Base-by-base conservation (phyloP, 1,139 yeast species). In the Saccharomyces hybrid region DNA sequence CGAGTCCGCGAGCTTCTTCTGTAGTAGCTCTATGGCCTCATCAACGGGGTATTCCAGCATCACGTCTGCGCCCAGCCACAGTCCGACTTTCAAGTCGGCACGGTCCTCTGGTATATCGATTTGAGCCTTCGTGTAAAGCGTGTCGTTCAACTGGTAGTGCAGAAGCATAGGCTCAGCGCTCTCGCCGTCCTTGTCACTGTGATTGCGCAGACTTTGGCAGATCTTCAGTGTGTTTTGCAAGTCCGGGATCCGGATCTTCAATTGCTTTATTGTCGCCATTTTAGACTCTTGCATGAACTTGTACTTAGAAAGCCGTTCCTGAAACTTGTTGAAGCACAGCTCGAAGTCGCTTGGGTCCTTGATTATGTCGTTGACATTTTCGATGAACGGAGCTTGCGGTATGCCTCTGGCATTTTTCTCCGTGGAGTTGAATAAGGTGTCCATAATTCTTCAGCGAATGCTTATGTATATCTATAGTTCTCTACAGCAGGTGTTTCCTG, bases 1-100 rank as follows among this genome's bases (percentile, higher is more conserved):
- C 34, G 96, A 91, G 42, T 81, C 80, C 28, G 70, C 71, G 59
- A 91, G 77, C 68, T 93, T 83, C 46, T 78, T 79, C 26, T 77
- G 68, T 57, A 95, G 75, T 62, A 95, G 76, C 31, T 76, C 83
- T 51, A 84, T 78, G 1, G 99, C 99, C 69, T 93, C 99, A 48
- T 81, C 86, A 41, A 89, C 76, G 4, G 97, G 91, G 69, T 93
- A 93, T 69, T 93, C 99, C 65, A 95, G 77, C 99, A 93, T 93
- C 19, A 93, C 95, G 65, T 91, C 96, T 1, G 99, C 98, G 9
- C 99, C 99, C 25, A 93, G 78, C 99, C 99, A 93, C 53, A 93
- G 77, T 60, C 82, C 83, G 1, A 93, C 99, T 14, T 75, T 75
- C 48, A 64, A 54, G n/a, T 57, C 61, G 51, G 86, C 81, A 1